Base-by-base conservation (phyloP, 164 flowering plant genomes). In the Macadamia tetraphylla region DNA sequence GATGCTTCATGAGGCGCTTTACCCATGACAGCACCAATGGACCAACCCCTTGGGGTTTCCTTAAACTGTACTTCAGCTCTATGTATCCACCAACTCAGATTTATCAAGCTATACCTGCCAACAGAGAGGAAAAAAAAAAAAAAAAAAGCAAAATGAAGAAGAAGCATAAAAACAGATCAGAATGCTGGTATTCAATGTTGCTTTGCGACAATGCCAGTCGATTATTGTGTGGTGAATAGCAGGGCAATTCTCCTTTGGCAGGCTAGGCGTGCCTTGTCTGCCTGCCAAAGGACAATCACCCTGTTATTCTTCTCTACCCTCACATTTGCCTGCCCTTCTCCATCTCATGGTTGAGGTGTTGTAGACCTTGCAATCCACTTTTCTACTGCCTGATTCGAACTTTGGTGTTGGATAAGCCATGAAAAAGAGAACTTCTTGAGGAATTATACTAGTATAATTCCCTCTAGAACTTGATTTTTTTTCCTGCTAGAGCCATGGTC, bases 401-500 rank as follows among this genome's bases (percentile, higher is more conserved):
- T 58, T 61, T 6, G 30, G 8, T 29, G 40, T 55, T 70, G 77
- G 77, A 74, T 74, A 74, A 70, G 72, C 77, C 63, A 57, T 40
- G n/a, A 43, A 58, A 11, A 67, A 18, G 46, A 53, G 76, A 29
- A 74, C 70, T 61, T 23, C 70, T 51, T 73, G 23, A 42, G 63
- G 51, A 9, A 74, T 56, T 58, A 74, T 74, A 11, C 63, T 57
- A 35, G 40, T 35, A 35, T 35, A 35, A 35, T 35, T 35, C 66
- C 66, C 49, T 62, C 42, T 49, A 43, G 64, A 58, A 55, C 29
- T 52, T 32, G 9, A 18, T n/a, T 23, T 17, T 17, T 30, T 46
- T 23, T 23, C 23, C 23, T 23, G 23, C 23, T 23, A 23, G 23
- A 23, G 14, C 15, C 18, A 30, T 63, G 44, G 32, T 40, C 51